phyloP scores from a whole-genome alignment of 2,329 filamentous ascomycete genomes.

The Beauveria medogensis region DNA sequence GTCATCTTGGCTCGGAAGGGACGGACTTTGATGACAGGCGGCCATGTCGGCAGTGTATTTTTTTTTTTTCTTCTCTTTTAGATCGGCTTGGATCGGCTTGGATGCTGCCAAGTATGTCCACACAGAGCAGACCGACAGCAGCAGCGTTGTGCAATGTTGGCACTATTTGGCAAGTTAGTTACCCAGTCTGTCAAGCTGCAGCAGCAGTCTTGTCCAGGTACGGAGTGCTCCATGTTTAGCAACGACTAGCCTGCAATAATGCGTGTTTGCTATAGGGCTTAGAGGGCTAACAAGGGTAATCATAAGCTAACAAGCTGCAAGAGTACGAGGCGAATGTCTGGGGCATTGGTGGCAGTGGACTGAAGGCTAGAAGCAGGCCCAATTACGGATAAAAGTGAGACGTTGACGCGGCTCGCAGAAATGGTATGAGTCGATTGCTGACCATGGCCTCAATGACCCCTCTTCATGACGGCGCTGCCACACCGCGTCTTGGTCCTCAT shows the following conservation, averaged over 20 bases:
- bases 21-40: no score
- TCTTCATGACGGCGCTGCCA: not conserved
- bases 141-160: no score
- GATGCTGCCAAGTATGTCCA: no score
- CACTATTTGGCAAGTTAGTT: no score
- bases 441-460: not conserved
- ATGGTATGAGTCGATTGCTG: not conserved
- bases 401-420: not conserved
- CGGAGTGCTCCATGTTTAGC: not conserved
- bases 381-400: not conserved
- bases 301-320: not conserved
- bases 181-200: no score
- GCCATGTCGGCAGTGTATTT: no score
- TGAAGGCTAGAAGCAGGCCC: not conserved
- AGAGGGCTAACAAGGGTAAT: no score
- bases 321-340: not conserved
- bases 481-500: slow-evolving; percentile 7
- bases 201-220: no score
- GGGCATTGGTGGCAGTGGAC: not conserved
- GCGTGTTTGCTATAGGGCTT: not conserved
- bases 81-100: no score
- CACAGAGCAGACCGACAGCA: no score
- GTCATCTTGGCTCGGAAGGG: not conserved
- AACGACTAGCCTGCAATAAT: not conserved
- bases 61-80: no score